Evolutionary conservation across 305 asterid species (phyloP), one percentile per base, ranked within the genome.

Genomic region (Fraxinus angustifolia): DNA sequence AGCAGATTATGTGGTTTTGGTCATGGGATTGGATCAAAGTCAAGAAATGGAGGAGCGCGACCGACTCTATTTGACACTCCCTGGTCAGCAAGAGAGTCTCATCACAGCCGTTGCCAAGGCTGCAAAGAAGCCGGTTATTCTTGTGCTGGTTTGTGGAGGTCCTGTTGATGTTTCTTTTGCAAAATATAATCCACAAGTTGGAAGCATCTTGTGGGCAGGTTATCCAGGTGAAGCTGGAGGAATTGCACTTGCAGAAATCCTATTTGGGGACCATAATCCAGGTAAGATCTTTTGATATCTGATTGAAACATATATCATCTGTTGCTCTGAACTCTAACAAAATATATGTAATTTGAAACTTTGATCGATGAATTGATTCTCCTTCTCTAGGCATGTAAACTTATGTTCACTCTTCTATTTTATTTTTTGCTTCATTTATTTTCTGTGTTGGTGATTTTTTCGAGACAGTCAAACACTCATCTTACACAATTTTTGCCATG

Each of bases 171-270:
- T 94, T 78, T 80, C 91, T 30, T 91, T 93, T 4, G 97, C 94
- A 0, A 94, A 89, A 75, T 36, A 73, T 14, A 81, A 91, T 73
- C 88, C 88, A 1, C 91, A 91, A 78, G 90, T 93, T 0, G 98
- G 98, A 17, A 84, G 96, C 85, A 94, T 94, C 38, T 8, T 94
- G 71, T 94, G 98, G 98, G 97, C 90, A 48, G 97, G 98, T 14
- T 94, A 93, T 86, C 98, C 97, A 0, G 98, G 98, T 28, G 94
- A 94, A 86, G 93, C 93, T 8, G 98, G 98, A 10, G 98, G 91
- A 31, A 79, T 82, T 76, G 98, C 97, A 10, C 78, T 94, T 14
- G 87, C 97, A 30, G 86, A 94, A 80, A 85, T 90, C 83, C n/a
- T 94, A 82, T 93, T 94, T 76, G 97, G 98, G 6, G 91, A 89